These are phyloP conservation scores for Petunia axillaris DNA, from an alignment of 257 asterid species.

Conservation along the genomic window DNA sequence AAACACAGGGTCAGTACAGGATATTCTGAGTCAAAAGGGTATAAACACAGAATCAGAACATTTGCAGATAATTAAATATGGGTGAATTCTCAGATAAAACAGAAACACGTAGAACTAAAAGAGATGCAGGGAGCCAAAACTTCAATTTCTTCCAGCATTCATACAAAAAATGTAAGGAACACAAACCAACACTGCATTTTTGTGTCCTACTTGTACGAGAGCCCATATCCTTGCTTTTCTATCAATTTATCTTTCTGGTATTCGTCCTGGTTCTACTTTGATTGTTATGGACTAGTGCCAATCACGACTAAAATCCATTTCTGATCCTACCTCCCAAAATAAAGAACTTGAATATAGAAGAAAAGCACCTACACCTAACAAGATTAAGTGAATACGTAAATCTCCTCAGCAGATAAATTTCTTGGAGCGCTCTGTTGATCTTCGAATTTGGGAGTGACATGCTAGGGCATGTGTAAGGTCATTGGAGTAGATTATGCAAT, in stretches of 20 bases:
- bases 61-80: background rate
- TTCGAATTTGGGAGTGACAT: background rate
- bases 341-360: too few species aligned
- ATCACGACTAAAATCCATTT: too few species aligned
- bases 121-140: background rate
- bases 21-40: background rate
- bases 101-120: background rate
- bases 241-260: too few species aligned
- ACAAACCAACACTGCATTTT: background rate
- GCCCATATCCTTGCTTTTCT: too few species aligned
- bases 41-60: background rate
- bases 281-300: too few species aligned
- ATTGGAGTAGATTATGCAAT: background rate
- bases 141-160: conserved; percentile 1
- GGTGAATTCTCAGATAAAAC: background rate
- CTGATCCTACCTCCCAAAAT: too few species aligned
- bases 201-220: too few species aligned
- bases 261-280: too few species aligned
- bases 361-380: too few species aligned
- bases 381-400: too few species aligned
- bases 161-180: background rate
- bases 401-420: conserved; percentile 9
- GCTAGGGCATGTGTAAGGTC: background rate
- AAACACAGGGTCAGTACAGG: background rate
- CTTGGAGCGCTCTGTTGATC: background rate